A percentile compares a stretch with the other conserved stretches of the same genome.
These are phyloP conservation scores for Austroboletus eburneus DNA, from an alignment of 768 basidiomycete species.

Conservation along the genomic window DNA sequence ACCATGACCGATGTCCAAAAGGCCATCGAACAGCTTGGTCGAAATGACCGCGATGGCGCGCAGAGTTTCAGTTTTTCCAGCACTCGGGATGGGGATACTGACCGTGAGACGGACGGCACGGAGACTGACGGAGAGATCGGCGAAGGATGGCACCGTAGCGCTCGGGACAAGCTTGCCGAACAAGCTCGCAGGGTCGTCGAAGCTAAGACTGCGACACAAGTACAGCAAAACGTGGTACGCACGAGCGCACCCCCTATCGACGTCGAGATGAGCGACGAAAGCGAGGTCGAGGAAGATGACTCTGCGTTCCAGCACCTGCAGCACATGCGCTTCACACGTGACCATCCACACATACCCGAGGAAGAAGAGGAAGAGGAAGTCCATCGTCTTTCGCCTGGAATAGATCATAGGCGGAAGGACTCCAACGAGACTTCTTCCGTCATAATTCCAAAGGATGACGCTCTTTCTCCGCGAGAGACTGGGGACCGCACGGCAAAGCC, in stretches of 20 bases:
- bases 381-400: slow-evolving; percentile 22
- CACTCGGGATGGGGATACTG: slow-evolving; percentile 50
- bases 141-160: slow-evolving; percentile 62
- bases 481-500: slow-evolving; percentile 14
- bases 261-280: slow-evolving; percentile 76
- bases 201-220: slow-evolving; percentile 36
- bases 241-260: slow-evolving; percentile 59
- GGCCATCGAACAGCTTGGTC: slow-evolving; percentile 83
- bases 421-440: slow-evolving; percentile 33
- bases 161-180: slow-evolving; percentile 64
- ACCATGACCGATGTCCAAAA: slow-evolving; percentile 89
- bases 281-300: slow-evolving; percentile 63
- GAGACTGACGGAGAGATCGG: slow-evolving; percentile 49
- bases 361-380: slow-evolving; percentile 61
- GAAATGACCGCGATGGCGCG: slow-evolving; percentile 50
- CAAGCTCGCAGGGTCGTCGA: slow-evolving; percentile 62
- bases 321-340: slow-evolving; percentile 37
- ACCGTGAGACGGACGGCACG: slow-evolving; percentile 45
- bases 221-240: slow-evolving; percentile 43
- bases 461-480: slow-evolving; percentile 2
- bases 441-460: slow-evolving; percentile 23
- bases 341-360: slow-evolving; percentile 63
- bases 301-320: slow-evolving; percentile 33
- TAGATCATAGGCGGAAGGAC: slow-evolving; percentile 17
- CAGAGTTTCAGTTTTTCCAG: slow-evolving; percentile 79